Base-by-base conservation (phyloP, 2,329 filamentous ascomycete genomes). In the Trichophyton benhamiae region DNA sequence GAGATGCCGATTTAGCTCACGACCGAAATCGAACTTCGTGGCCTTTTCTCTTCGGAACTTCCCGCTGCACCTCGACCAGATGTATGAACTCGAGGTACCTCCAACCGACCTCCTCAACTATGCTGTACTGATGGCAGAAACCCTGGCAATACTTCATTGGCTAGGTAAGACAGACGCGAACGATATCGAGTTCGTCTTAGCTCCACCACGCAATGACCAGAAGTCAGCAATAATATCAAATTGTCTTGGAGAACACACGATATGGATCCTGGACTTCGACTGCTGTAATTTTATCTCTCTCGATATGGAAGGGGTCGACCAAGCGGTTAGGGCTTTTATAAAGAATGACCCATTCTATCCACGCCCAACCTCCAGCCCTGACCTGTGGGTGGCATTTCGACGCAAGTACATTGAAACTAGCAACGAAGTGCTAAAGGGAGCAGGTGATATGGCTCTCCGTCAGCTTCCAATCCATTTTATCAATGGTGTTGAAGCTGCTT, bases 151-250 rank as follows among this genome's bases (percentile, higher is more conserved):
- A 2, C 69, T 83, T 58, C 77, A 81, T 63, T 84, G 79, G 80
- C 53, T 65, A 1, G 76, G 72, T 0, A 63, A 69, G 9, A 66
- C 82, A 0, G 80, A 84, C 63, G 81, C 75, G 0, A 78, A 78
- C 41, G 81, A 82, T 53, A 73, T 84, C 1, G 80, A 84, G 57
- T 83, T 83, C 64, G 81, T 84, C 0, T 74, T 84, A 1, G 72
- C 68, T 0, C 61, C 67, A 2, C 63, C 62, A 3, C 57, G 7
- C 3, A 2, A 42, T 3, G 25, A 6, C 25, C 3, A 15, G 11
- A 33, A 58, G 6, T 33, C 57, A 46, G 13, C 58, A 48, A 20
- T 62, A 2, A 52, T 64, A 2, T 63, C 61, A 0, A 66, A 66
- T 58, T 30, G 61, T 0, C 66, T 79, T 0, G 75, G 72, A 0